These are phyloP conservation scores for Eucalyptus marginata DNA, from an alignment of 345 rosid species.

Conservation along the genomic window DNA sequence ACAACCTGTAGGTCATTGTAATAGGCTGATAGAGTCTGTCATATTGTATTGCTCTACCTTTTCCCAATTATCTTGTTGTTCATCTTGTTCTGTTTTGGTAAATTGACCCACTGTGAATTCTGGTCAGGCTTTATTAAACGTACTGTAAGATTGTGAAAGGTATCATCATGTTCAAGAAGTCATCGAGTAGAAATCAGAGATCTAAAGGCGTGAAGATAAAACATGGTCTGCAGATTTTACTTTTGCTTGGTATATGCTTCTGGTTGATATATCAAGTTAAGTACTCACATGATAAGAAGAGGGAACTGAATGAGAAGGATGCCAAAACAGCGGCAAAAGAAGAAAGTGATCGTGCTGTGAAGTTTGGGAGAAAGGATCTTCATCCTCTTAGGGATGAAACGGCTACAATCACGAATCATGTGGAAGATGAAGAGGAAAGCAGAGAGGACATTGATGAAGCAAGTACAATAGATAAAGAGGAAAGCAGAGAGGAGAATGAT, in stretches of 20 bases:
- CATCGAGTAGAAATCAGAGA: constrained; percentile 51
- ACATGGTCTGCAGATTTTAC: constrained; percentile 65
- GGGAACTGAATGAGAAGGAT: constrained; percentile 53
- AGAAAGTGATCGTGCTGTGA: constrained; percentile 10
- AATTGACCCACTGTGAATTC: not conserved
- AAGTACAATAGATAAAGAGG: not conserved
- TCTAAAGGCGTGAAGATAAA: constrained; percentile 57
- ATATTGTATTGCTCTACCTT: not conserved
- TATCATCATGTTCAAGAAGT: constrained; percentile 46
- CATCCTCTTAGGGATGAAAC: constrained; percentile 24
- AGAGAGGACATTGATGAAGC: constrained; percentile 21
- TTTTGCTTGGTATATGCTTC: constrained; percentile 69
- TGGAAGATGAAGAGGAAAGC: constrained; percentile 11
- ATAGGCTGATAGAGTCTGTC: not conserved
- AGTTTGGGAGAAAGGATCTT: constrained; percentile 74
- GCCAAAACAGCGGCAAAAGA: constrained; percentile 6
- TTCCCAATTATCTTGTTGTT: not conserved
- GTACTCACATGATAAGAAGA: constrained; percentile 80
- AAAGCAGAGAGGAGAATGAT: constrained; percentile 25
- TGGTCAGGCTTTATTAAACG: not conserved
- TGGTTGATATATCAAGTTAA: constrained; percentile 92
- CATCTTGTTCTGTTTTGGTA: not conserved
- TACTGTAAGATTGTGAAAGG: not conserved
- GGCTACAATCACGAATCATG: not conserved
- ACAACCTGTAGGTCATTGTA: not conserved